Base-by-base conservation (phyloP, 2,329 filamentous ascomycete genomes). In the Bertia moriformis region DNA sequence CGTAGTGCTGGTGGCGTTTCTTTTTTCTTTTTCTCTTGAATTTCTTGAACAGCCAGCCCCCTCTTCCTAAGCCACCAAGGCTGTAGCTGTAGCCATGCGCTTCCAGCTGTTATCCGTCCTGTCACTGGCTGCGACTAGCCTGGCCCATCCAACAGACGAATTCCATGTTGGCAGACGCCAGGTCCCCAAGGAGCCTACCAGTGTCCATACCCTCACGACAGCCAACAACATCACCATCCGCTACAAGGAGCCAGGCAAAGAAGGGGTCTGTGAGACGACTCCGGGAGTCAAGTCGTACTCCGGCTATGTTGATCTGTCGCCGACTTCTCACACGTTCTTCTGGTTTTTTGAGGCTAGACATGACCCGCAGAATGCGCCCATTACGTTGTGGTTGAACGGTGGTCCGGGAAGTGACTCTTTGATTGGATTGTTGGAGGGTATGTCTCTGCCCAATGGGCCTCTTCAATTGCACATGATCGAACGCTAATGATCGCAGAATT, bases 321-420 rank as follows among this genome's bases (percentile, higher is more conserved):
- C 10, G 17, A 15, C 10, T 13, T 10, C 32, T 10, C 32, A 60
- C 41, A 60, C 54, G 18, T 66, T 66, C 52, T 66, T 66, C 51
- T 66, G 62, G 61, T 66, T 65, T 43, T 57, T 66, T 45, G 59
- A 58, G 40, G 58, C 59, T 3, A 54, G 64, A 15, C 49, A 60
- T 20, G 58, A 61, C 30, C 61, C 66, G 0, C 50, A 71, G 44
- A 51, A 60, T 45, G 56, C 63, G 63, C 65, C 32, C 10, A 35
- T 35, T 39, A 67, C 63, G 3, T 64, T 70, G 48, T 71, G 63
- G 63, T 51, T 74, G 24, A 73, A 71, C 49, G 70, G 71, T 18
- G 71, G 71, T 3, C 71, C 71, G 4, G 71, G 70, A 17, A 62
- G 60, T 27, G 69, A 67, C 48, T 70, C 66, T 18, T 63, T 74